Base-by-base conservation (phyloP, 2,329 filamentous ascomycete species). In the Thelonectria blattea region DNA sequence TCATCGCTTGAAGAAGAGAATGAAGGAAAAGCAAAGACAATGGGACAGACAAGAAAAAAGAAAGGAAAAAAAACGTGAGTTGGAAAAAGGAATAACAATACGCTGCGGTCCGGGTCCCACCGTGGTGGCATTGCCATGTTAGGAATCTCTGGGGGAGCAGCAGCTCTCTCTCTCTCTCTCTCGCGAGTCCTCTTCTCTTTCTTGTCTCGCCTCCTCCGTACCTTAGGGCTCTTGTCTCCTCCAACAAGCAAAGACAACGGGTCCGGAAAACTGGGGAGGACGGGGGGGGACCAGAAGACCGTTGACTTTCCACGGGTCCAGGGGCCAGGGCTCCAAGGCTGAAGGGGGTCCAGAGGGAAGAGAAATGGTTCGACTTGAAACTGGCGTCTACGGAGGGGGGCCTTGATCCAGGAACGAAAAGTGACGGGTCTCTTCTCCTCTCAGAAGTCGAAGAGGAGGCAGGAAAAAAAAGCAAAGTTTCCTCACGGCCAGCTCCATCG, bases 331-430 rank as follows among this genome's bases (percentile, higher is more conserved):
- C 42, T 65, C 52, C 55, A 61, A 62, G 52, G 53, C 57, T 57
- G 61, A 59, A 46, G 20, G 45, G 27, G 22, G 22, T 4, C 22
- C 22, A 7, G 7, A 7, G 7, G 22, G 7, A 24, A 41, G n/a
- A 49, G 45, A 70, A 24, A 24, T 70, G 48, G 52, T 68, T 63
- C 68, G 66, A 70, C 63, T 48, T 41, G 20, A 41, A 53, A 32
- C 47, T 32, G 32, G 30, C 54, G 37, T 32, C 37, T 24, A 62
- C 27, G 56, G 51, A 37, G 32, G 37, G 52, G 53, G n/a, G n/a
- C n/a, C 45, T 46, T 3, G 17, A 45, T 49, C 42, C 22, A 34
- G 43, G 43, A 45, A 39, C 41, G 34, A 57, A 65, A 70, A 70
- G 64, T 67, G 67, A 70, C 56, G 57, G 41, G 22, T 3, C 22